A percentile compares a stretch with the other conserved stretches of the same genome.
phyloP scores from a whole-genome alignment of 192 early-diverging fungal genomes.

The Mortierella hygrophila region DNA sequence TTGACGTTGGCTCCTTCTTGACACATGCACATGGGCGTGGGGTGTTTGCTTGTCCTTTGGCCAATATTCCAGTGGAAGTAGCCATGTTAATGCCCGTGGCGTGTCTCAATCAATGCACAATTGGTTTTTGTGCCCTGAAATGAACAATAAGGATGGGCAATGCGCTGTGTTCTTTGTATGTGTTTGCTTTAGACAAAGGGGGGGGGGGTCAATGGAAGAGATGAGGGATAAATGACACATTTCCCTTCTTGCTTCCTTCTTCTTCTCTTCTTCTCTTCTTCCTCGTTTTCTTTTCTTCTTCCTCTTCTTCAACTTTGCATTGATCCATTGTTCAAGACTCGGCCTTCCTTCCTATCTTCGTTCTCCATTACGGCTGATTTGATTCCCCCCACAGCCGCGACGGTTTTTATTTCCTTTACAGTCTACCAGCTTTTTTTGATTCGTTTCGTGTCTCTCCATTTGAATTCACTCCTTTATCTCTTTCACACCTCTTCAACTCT shows the following conservation, averaged over 20 bases:
- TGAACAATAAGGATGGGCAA: no score
- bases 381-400: constrained; percentile 1
- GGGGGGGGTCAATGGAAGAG: background rate
- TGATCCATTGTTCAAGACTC: background rate
- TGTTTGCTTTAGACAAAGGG: background rate
- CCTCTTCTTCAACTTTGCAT: background rate
- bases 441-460: background rate
- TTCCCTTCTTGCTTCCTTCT: no score
- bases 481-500: background rate
- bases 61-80: no score
- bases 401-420: background rate
- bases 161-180: background rate
- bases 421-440: background rate
- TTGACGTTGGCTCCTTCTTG: background rate
- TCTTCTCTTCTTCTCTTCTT: background rate
- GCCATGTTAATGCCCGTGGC: no score
- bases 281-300: background rate
- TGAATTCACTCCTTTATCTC: background rate
- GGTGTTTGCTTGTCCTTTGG: no score
- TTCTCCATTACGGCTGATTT: background rate
- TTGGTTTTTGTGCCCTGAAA: no score
- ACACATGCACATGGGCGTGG: background rate
- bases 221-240: no score
- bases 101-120: no score
- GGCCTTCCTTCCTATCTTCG: background rate